phyloP scores from a whole-genome alignment of 2,329 filamentous ascomycete species.

The Ophiostoma tasmaniense region DNA sequence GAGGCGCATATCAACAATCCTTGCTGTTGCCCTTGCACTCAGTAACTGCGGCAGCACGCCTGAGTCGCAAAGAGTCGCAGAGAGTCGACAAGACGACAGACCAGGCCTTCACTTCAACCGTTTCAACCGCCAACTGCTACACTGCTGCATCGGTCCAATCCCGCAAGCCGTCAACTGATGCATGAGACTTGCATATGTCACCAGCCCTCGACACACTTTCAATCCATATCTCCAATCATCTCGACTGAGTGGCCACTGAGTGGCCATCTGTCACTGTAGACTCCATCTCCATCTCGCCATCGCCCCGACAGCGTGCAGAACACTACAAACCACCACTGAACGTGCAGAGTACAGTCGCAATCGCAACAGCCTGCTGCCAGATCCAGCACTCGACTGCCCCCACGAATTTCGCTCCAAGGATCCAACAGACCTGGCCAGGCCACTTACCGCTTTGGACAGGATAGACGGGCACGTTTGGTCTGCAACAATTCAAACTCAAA shows the following conservation, averaged over 20 bases:
- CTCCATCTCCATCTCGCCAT: not conserved
- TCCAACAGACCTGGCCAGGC: not conserved
- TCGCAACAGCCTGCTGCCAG: slow-evolving; percentile 1
- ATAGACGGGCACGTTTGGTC: not conserved
- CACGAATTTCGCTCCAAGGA: not conserved
- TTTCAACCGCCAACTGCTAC: not conserved
- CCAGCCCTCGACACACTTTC: not conserved
- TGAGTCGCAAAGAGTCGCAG: not conserved
- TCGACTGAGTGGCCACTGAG: not conserved
- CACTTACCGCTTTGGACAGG: not conserved
- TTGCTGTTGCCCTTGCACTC: not conserved
- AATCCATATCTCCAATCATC: slow-evolving; percentile 1
- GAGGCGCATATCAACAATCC: not conserved
- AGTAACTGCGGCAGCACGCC: not conserved
- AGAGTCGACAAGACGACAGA: not conserved
- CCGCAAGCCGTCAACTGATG: not conserved
- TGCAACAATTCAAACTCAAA: not conserved
- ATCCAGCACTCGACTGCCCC: slow-evolving; percentile 3
- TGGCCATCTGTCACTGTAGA: not conserved
- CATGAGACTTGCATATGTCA: slow-evolving; percentile 1
- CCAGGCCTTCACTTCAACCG: not conserved
- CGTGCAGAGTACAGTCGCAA: too few relatives aligned
- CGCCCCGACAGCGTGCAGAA: not conserved
- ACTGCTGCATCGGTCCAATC: not conserved
- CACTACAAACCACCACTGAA: not conserved